A percentile compares a stretch with the other conserved stretches of the same genome.
phyloP scores from a whole-genome alignment of 768 basidiomycete genomes.

The Kwoniella mangroviensis region DNA sequence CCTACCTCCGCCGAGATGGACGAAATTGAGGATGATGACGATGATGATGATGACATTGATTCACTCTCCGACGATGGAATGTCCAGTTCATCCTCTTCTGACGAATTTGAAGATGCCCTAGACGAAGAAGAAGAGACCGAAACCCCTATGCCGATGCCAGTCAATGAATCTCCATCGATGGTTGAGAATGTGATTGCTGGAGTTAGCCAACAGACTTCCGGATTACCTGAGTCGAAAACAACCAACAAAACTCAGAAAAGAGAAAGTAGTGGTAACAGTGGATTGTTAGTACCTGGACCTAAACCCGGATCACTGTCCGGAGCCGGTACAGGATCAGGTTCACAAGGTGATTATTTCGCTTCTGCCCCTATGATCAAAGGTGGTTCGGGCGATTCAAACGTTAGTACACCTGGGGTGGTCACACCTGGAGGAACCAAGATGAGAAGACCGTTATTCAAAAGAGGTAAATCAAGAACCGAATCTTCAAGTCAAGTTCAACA shows the following conservation, averaged over 20 bases:
- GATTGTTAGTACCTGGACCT: slow-evolving; percentile 25
- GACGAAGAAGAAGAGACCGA: slow-evolving; percentile 39
- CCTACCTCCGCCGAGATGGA: neutral
- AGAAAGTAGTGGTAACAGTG: slow-evolving; percentile 30
- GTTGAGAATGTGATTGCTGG: slow-evolving; percentile 17
- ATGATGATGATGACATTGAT: slow-evolving; percentile 61
- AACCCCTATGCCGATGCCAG: slow-evolving; percentile 10
- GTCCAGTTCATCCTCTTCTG: slow-evolving; percentile 42
- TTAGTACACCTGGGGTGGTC: slow-evolving; percentile 24
- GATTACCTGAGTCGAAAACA: slow-evolving; percentile 18
- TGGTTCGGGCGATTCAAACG: slow-evolving; percentile 14
- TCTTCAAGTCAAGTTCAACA: slow-evolving; percentile 25
- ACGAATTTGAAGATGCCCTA: slow-evolving; percentile 44
- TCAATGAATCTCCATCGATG: slow-evolving; percentile 23
- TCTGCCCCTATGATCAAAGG: neutral
- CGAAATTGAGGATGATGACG: slow-evolving; percentile 51
- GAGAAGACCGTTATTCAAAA: slow-evolving; percentile 34
- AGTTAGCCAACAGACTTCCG: slow-evolving; percentile 20
- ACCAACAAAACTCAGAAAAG: slow-evolving; percentile 22
- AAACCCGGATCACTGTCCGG: slow-evolving; percentile 28
- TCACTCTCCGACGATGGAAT: slow-evolving; percentile 44
- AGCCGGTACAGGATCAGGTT: slow-evolving; percentile 8
- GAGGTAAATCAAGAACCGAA: slow-evolving; percentile 23
- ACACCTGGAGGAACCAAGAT: slow-evolving; percentile 44
- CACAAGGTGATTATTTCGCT: slow-evolving; percentile 34